A percentile compares a stretch with the other conserved stretches of the same genome.
These are phyloP conservation scores for Starmerella bombi DNA, from an alignment of 805 yeast species.

Conservation along the genomic window DNA sequence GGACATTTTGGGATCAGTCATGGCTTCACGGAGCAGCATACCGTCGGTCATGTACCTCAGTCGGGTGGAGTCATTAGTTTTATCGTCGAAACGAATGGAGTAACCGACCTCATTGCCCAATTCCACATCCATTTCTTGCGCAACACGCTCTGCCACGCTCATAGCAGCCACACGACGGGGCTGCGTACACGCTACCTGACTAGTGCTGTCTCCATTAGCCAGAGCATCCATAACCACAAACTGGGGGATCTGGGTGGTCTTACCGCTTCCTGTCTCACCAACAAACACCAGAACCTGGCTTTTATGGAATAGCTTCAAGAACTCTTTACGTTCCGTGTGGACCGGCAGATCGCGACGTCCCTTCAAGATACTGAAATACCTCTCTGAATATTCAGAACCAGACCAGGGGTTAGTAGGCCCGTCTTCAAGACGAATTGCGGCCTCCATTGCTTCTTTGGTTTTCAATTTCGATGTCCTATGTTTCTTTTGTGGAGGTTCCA, in stretches of 20 bases:
- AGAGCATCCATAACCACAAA: slow-evolving; percentile 84
- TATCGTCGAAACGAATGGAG: slow-evolving; percentile 85
- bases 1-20: slow-evolving; percentile 78
- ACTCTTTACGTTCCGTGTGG: slow-evolving; percentile 83
- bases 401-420: slow-evolving; percentile 67
- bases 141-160: slow-evolving; percentile 56
- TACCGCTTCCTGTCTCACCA: slow-evolving; percentile 99
- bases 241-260: slow-evolving; percentile 96
- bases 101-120: slow-evolving; percentile 94
- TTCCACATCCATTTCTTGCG: slow-evolving; percentile 90
- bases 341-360: slow-evolving; percentile 82
- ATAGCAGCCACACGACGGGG: slow-evolving; percentile 98
- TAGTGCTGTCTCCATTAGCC: slow-evolving; percentile 63
- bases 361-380: slow-evolving; percentile 65
- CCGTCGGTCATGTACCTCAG: slow-evolving; percentile 97
- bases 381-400: slow-evolving; percentile 45
- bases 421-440: slow-evolving; percentile 29
- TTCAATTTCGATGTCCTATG: slow-evolving; percentile 9
- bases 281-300: slow-evolving; percentile 95
- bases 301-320: slow-evolving; percentile 65
- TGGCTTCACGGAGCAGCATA: slow-evolving; percentile 92
- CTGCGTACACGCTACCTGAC: slow-evolving; percentile 85
- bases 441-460: slow-evolving; percentile 22
- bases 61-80: slow-evolving; percentile 64
- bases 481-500: slow-evolving; percentile 13